Conservation (phyloP, 352 stramenopile genomes). For the Pythium myriotylum region DNA sequence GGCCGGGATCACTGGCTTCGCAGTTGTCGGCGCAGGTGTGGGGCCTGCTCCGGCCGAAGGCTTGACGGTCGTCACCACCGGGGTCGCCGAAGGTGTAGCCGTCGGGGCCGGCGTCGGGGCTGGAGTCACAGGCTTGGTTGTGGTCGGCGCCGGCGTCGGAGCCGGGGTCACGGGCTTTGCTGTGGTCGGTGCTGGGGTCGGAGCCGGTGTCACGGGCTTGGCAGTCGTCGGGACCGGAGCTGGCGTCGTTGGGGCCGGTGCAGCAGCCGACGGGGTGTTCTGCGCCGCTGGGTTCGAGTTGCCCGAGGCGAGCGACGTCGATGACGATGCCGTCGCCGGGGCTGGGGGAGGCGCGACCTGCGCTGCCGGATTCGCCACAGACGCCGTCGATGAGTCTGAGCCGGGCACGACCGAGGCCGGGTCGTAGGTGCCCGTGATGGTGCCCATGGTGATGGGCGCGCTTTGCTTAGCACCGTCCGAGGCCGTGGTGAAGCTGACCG, state of each 20-base stretch:
- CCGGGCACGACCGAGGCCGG: constrained; percentile 5
- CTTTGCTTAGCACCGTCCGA: background rate
- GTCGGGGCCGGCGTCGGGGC: background rate
- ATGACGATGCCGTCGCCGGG: constrained; percentile 4
- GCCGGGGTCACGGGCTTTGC: constrained; percentile 4
- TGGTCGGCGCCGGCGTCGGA: constrained; percentile 3
- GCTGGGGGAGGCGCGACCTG: background rate
- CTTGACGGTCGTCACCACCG: background rate
- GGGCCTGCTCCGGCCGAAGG: background rate
- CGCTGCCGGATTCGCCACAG: background rate
- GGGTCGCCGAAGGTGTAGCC: constrained; percentile 1
- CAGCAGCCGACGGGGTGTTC: background rate
- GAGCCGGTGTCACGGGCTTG: constrained; percentile 2
- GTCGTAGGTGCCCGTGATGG: constrained; percentile 18
- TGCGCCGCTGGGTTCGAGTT: constrained; percentile 7
- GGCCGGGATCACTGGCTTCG: constrained; percentile 4
- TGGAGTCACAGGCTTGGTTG: background rate
- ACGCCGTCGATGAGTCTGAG: constrained; percentile 1
- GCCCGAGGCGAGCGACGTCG: background rate
- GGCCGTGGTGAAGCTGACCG: constrained; percentile 10
- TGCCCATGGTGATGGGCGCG: constrained; percentile 15
- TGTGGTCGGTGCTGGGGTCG: constrained; percentile 2
- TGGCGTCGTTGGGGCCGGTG: background rate
- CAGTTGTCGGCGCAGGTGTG: background rate
- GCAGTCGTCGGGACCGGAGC: background rate